phyloP scores from a whole-genome alignment of 805 yeast genomes.

The Suhomyces faveliae region DNA sequence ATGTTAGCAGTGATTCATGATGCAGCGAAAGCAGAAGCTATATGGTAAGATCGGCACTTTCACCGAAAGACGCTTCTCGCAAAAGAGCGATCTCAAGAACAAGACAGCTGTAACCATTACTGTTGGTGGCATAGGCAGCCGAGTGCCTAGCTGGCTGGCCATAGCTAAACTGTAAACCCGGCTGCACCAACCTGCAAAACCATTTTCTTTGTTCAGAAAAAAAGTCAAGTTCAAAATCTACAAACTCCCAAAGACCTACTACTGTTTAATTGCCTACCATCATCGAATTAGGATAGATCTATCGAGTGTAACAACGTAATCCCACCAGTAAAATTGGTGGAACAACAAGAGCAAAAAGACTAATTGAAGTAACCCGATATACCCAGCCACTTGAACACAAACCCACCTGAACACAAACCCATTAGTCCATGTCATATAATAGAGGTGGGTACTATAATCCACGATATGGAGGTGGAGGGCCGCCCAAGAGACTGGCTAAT shows the following conservation, averaged over 20 bases:
- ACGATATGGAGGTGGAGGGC: constrained; percentile 10
- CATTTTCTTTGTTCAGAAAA: background rate
- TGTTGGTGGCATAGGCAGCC: too few relatives aligned
- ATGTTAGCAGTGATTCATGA: background rate
- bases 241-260: background rate
- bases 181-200: background rate
- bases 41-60: background rate
- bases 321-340: background rate
- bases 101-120: too few relatives aligned
- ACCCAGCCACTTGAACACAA: background rate
- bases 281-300: background rate
- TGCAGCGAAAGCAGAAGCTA: background rate
- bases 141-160: background rate
- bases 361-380: background rate
- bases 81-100: background rate
- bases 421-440: constrained; percentile 13
- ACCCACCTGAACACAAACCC: background rate
- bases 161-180: background rate
- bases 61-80: background rate
- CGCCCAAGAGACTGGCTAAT: constrained; percentile 8
- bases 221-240: background rate
- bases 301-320: background rate
- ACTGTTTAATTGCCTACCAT: background rate
- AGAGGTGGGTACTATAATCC: constrained; percentile 15
- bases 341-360: background rate